Conservation (phyloP, 345 rosid species). For the Populus simonii region DNA sequence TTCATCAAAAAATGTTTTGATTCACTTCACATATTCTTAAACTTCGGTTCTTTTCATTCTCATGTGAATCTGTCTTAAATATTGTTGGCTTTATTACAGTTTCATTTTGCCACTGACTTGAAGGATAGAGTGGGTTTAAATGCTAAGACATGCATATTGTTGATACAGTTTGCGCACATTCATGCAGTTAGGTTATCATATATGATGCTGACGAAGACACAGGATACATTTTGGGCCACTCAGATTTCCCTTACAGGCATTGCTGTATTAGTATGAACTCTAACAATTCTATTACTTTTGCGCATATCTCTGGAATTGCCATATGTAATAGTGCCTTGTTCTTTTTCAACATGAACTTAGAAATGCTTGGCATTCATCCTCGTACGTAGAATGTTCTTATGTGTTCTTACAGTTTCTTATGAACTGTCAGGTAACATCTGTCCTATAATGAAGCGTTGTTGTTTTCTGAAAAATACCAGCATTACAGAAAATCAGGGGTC, state of each 20-base stretch:
- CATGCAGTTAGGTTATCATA: neutral
- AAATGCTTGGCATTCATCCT: too few relatives aligned
- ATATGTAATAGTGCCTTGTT: too few relatives aligned
- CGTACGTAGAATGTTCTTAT: too few relatives aligned
- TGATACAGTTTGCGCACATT: neutral
- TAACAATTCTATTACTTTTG: too few relatives aligned
- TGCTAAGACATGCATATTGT: neutral
- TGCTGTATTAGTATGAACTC: neutral
- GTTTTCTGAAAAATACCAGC: too few relatives aligned
- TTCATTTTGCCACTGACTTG: neutral
- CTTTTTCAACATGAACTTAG: too few relatives aligned
- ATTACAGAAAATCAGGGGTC: too few relatives aligned
- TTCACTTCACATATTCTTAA: neutral
- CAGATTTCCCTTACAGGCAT: neutral
- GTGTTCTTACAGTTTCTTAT: too few relatives aligned
- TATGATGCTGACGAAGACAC: neutral
- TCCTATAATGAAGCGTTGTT: too few relatives aligned
- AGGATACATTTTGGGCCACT: neutral
- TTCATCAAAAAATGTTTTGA: too few relatives aligned
- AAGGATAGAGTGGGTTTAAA: neutral
- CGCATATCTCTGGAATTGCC: too few relatives aligned
- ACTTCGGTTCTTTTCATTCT: neutral
- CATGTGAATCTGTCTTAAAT: neutral
- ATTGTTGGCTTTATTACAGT: neutral
- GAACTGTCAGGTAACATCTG: too few relatives aligned